Percentiles rank a stretch among this genome's conserved stretches.
phyloP scores from a whole-genome alignment of 208 protist species.

The Crithidia fasciculata region DNA sequence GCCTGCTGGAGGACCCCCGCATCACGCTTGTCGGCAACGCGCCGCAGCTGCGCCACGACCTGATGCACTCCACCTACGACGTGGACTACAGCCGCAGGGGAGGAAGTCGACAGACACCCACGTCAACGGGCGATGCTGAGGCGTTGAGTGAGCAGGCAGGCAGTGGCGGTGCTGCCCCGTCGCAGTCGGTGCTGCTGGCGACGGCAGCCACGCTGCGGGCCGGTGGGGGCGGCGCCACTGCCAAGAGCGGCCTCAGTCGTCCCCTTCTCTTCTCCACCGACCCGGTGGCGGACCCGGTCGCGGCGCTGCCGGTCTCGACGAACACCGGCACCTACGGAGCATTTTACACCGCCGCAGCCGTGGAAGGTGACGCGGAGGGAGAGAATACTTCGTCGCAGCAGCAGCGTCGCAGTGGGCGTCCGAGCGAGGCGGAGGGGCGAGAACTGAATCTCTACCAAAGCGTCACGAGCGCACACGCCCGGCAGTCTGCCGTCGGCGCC shows the following conservation, averaged over 20 bases:
- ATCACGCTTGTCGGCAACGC: conserved; percentile 9
- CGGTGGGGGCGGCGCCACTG: not conserved
- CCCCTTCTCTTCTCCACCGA: conserved; percentile 29
- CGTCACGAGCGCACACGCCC: conserved; percentile 4
- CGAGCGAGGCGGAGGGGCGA: not conserved
- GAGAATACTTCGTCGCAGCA: not conserved
- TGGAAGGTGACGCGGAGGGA: not conserved
- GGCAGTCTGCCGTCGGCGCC: not conserved
- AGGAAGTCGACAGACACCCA: too few species aligned
- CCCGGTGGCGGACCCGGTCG: conserved; percentile 19
- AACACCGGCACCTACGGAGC: conserved; percentile 31
- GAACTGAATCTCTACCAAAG: not conserved
- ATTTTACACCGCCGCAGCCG: not conserved
- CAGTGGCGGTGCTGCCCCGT: not conserved
- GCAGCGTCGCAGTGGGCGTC: not conserved
- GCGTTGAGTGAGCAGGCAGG: not conserved
- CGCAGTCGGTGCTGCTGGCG: not conserved
- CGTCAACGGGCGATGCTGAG: not conserved
- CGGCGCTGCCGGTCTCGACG: conserved; percentile 24
- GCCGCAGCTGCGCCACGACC: conserved; percentile 4
- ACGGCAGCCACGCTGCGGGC: not conserved
- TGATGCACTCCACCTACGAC: conserved; percentile 28
- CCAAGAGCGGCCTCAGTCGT: conserved; percentile 2
- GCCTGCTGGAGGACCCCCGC: conserved; percentile 19
- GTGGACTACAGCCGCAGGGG: conserved; percentile 22